Evolutionary conservation across 495 filamentous ascomycete species (phyloP).

Genomic region (Usnea hakonensis): DNA sequence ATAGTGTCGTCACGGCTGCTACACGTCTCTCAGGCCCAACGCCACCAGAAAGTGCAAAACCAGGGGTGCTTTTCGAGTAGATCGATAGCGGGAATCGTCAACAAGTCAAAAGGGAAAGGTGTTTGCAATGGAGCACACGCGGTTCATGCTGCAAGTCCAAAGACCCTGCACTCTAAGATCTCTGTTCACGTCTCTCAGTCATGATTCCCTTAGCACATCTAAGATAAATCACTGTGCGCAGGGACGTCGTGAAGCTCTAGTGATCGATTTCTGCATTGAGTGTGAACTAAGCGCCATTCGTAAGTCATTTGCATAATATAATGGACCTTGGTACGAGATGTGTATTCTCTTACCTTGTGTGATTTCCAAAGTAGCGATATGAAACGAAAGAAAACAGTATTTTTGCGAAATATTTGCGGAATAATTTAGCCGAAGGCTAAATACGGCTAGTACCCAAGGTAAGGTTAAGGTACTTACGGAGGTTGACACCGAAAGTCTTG

Average conservation of each 20-base stretch:
- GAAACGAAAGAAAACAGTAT: no score
- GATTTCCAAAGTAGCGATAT: not conserved
- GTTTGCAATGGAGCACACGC: not conserved
- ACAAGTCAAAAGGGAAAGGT: not conserved
- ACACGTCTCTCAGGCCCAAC: conserved; percentile 9
- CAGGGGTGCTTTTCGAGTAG: not conserved
- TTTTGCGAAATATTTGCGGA: no score
- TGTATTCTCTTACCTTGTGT: conserved; percentile 10
- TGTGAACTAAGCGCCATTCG: not conserved
- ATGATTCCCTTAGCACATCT: conserved; percentile 15
- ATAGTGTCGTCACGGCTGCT: conserved; percentile 26
- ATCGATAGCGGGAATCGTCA: not conserved
- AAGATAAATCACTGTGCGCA: conserved; percentile 5
- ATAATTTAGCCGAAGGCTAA: no score
- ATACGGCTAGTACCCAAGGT: no score
- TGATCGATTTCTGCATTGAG: conserved; percentile 24
- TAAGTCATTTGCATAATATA: not conserved
- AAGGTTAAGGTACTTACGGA: no score
- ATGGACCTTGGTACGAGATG: not conserved
- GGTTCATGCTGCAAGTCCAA: conserved; percentile 10
- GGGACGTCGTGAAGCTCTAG: conserved; percentile 27
- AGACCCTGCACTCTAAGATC: conserved; percentile 28
- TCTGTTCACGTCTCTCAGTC: conserved; percentile 30
- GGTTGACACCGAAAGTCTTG: no score
- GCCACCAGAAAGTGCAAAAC: conserved; percentile 1